These are phyloP conservation scores for Hippophae tibetana DNA, from an alignment of 306 rosid species.

Conservation along the genomic window DNA sequence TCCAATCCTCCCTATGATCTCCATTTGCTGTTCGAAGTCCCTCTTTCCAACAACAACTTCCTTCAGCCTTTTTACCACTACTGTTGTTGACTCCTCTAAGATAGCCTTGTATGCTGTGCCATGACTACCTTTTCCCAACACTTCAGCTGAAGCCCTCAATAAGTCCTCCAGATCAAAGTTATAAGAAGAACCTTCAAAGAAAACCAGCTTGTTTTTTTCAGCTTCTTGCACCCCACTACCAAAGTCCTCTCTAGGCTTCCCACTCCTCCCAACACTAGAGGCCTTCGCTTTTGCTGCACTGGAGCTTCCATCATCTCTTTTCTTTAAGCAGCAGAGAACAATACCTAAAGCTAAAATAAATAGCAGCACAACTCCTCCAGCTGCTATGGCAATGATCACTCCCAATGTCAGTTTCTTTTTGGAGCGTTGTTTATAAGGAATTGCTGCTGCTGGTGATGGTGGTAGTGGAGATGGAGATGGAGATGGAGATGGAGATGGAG, in stretches of 20 bases:
- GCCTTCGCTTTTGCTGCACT: slow-evolving; percentile 18
- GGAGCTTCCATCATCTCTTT: slow-evolving; percentile 14
- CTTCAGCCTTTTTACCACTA: slow-evolving; percentile 32
- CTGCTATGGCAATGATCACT: slow-evolving; percentile 41
- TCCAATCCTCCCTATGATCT: slow-evolving; percentile 26
- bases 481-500: not conserved
- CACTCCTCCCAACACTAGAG: slow-evolving; percentile 9
- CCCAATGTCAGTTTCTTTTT: slow-evolving; percentile 38
- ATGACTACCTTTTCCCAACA: slow-evolving; percentile 31
- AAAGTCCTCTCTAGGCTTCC: slow-evolving; percentile 30
- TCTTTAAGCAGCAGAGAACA: slow-evolving; percentile 21
- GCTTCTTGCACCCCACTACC: slow-evolving; percentile 40
- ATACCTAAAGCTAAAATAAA: slow-evolving; percentile 14
- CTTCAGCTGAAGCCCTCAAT: slow-evolving; percentile 34
- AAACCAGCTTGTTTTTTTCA: slow-evolving; percentile 33
- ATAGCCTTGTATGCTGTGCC: slow-evolving; percentile 38
- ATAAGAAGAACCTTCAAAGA: slow-evolving; percentile 27
- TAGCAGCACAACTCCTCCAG: slow-evolving; percentile 20
- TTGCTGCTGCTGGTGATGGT: slow-evolving; percentile 23
- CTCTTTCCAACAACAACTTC: slow-evolving; percentile 29
- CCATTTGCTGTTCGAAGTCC: slow-evolving; percentile 36
- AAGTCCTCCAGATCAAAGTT: slow-evolving; percentile 33
- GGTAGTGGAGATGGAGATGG: slow-evolving; percentile 21
- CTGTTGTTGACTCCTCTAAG: slow-evolving; percentile 32
- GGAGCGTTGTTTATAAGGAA: slow-evolving; percentile 24